These are phyloP conservation scores for Escallonia herrerae DNA, from an alignment of 129 eudicot species.

Conservation along the genomic window DNA sequence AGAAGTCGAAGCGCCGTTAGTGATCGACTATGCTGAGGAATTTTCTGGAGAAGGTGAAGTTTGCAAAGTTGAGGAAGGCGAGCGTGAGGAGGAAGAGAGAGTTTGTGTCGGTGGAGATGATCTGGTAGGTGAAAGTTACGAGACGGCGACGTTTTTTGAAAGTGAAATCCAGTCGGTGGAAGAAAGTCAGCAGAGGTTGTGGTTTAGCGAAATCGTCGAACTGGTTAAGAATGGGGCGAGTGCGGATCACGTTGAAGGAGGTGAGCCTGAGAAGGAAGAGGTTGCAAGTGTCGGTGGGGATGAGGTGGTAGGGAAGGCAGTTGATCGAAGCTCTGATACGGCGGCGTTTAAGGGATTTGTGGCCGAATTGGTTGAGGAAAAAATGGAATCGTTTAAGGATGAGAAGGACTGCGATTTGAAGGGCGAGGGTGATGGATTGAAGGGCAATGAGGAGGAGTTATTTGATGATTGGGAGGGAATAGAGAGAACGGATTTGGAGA, in stretches of 20 bases:
- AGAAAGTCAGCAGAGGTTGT: no score
- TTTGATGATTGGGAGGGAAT: constrained; percentile 69
- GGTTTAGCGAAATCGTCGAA: not conserved
- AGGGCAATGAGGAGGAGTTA: constrained; percentile 30
- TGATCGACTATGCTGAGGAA: not conserved
- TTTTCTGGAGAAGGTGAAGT: not conserved
- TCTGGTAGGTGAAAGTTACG: no score
- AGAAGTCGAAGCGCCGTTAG: constrained; percentile 8
- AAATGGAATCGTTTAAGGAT: not conserved
- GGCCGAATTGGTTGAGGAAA: not conserved
- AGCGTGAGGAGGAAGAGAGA: constrained; percentile 4
- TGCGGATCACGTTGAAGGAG: not conserved
- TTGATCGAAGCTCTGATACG: constrained; percentile 23
- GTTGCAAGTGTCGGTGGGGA: constrained; percentile 26
- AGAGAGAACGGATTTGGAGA: constrained; percentile 63
- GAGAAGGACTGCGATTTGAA: constrained; percentile 12
- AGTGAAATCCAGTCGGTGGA: no score
- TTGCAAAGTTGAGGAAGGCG: constrained; percentile 3
- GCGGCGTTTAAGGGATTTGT: not conserved
- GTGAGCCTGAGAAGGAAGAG: constrained; percentile 3
- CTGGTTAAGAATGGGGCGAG: constrained; percentile 18
- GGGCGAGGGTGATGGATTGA: constrained; percentile 14
- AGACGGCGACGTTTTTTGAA: no score
- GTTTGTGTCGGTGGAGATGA: constrained; percentile 10
- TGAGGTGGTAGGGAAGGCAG: constrained; percentile 11